Evolutionary conservation across 768 basidiomycete species (phyloP), one percentile per base, ranked within the genome.

Genomic region (Multifurca ochricompacta): DNA sequence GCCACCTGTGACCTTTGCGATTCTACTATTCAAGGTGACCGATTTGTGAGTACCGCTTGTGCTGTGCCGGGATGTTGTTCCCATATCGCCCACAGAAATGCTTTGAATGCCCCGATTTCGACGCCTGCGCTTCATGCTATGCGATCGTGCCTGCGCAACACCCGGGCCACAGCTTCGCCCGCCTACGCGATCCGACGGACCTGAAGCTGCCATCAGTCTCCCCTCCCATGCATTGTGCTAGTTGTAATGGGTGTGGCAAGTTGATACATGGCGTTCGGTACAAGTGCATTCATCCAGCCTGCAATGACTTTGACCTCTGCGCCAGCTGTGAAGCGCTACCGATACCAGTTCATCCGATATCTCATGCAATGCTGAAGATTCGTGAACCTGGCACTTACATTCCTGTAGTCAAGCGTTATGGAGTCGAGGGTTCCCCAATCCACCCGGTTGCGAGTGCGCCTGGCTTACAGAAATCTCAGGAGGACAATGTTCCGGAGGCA

Each of bases 291-390:
- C 82, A 91, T 64, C 74, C 80, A 13, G 69, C 72, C 3, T 94
- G 91, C 69, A 75, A 77, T 0, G 87, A 92, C 66, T 91, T 82
- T 61, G 91, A 94, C 63, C 74, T 93, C 16, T 94, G 91, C 69
- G 73, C 75, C 53, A 68, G 67, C 48, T 94, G 91, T 68, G 91
- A 92, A 69, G 82, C 88, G 5, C 74, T 80, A 53, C 91, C 91
- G 0, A 86, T 91, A 55, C 69, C 81, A 5, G 72, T 87, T 11
- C 91, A 94, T 65, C 87, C 88, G 0, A 54, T 66, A 11, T 78
- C 69, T 30, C 91, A 94, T 63, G 79, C 83, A 0, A 56, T 94
- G 64, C 65, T 91, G 63, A 93, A 91, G 78, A 72, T 93, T 69
- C 82, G 73, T 63, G 72, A 71, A 0, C 58, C 72, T 1, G 75